Base-by-base conservation (phyloP, 1,284 basidiomycete species). In the Leccinum subfulvum region DNA sequence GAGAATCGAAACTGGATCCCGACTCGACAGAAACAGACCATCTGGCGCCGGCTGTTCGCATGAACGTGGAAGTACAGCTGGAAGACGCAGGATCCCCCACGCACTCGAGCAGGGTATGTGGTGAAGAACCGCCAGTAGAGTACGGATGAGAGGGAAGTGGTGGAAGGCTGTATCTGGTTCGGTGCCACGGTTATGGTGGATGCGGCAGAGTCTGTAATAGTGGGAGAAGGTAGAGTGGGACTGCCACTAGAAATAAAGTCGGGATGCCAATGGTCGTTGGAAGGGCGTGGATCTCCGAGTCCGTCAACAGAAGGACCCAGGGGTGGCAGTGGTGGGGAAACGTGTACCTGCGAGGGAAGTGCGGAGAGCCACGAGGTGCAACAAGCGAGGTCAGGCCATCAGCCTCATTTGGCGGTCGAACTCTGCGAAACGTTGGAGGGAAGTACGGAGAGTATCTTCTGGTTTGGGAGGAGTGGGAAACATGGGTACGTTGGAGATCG, bases 341-440 rank as follows among this genome's bases (percentile, higher is more conserved):
- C 71, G 73, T 53, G 79, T 75, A 35, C 72, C 71, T 49, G 64
- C 73, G 21, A 73, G 71, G 30, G 30, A 30, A 59, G 75, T 75
- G 47, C 80, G 77, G 63, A 83, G 67, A 30, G 75, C 75, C 60
- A 81, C 78, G 54, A 84, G 13, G 37, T 7, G 37, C 37, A 39
- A 39, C 37, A 39, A 39, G 37, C 37, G 37, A 39, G 37, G 37
- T 16, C 37, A 39, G 37, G 13, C 23, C 23, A 23, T 23, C 23
- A 23, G 23, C 23, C 23, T 23, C 23, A 23, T 23, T 23, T 23
- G 23, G 23, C 23, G 23, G 23, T 23, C 23, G 23, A 23, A 23
- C 23, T 23, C 23, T 23, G 23, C 23, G 23, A 23, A 23, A 23
- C 23, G 23, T 23, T 23, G 23, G 23, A 23, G 23, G 23, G 23